Percentiles rank a stretch among this genome's conserved stretches.
Conservation (phyloP, 257 asterid species). For the Craterostigma plantagineum region DNA sequence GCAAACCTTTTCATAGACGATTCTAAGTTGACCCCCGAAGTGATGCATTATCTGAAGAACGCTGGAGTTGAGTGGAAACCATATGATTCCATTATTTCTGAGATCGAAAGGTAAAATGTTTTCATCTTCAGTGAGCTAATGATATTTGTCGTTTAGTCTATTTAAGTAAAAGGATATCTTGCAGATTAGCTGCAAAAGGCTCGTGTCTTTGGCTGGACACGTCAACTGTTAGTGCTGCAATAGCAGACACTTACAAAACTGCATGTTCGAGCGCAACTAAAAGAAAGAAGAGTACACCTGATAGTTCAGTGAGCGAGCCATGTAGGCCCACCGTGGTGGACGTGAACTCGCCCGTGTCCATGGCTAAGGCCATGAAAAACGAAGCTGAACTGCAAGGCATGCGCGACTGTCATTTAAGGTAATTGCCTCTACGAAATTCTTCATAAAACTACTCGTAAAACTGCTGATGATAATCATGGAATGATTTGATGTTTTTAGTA, state of each 20-base stretch:
- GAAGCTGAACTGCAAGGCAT: constrained; percentile 89
- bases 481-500: no score
- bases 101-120: constrained; percentile 49
- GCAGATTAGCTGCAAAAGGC: constrained; percentile 76
- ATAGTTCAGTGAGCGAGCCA: constrained; percentile 10
- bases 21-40: constrained; percentile 55
- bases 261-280: constrained; percentile 27
- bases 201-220: constrained; percentile 76
- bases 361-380: constrained; percentile 86
- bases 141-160: background rate
- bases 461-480: no score
- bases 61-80: constrained; percentile 74
- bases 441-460: no score
- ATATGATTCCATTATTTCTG: constrained; percentile 71
- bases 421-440: constrained; percentile 7
- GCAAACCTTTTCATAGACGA: constrained; percentile 65
- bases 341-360: constrained; percentile 68
- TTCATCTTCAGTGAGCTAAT: background rate
- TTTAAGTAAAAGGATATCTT: constrained; percentile 2
- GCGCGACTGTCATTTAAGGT: constrained; percentile 85
- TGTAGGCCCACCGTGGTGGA: constrained; percentile 29
- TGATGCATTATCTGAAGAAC: constrained; percentile 54
- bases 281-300: constrained; percentile 12
- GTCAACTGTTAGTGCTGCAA: constrained; percentile 80
- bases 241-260: constrained; percentile 42